These are phyloP conservation scores for Bruguiera parviflora DNA, from an alignment of 345 rosid species.

Conservation along the genomic window DNA sequence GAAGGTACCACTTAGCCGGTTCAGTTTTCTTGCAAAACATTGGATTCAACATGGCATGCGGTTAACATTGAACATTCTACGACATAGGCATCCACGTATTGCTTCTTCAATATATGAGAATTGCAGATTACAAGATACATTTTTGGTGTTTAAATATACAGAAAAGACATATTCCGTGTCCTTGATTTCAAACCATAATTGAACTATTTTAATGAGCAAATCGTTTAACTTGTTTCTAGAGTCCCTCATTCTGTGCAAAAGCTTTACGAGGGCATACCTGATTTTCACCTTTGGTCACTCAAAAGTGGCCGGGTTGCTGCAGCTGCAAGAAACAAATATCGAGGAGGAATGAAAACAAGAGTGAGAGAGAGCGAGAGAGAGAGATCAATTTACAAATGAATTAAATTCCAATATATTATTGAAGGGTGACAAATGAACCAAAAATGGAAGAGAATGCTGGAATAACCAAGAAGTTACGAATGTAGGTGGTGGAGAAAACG, in stretches of 20 bases:
- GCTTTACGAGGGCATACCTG: slow-evolving; percentile 6
- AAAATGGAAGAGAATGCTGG: too few species aligned
- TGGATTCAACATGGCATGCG: too few species aligned
- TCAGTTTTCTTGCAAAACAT: too few species aligned
- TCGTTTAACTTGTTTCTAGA: background rate
- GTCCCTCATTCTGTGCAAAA: background rate
- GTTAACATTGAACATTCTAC: too few species aligned
- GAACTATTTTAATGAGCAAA: background rate
- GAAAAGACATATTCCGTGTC: background rate
- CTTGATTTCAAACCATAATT: background rate
- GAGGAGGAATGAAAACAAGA: background rate
- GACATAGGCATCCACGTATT: background rate
- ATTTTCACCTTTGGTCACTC: slow-evolving; percentile 22
- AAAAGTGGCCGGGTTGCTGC: slow-evolving; percentile 32
- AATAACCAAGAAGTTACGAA: too few species aligned
- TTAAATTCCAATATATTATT: too few species aligned
- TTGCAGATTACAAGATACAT: background rate
- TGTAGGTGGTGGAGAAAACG: too few species aligned
- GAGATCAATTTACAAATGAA: too few species aligned
- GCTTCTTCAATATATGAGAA: background rate
- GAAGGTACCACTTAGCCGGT: too few species aligned
- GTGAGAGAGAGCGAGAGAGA: background rate
- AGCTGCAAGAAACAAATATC: slow-evolving; percentile 25
- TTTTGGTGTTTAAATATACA: background rate
- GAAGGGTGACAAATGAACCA: too few species aligned